phyloP scores from a whole-genome alignment of 1,139 yeast species.

The Suhomyces bokatorum region DNA sequence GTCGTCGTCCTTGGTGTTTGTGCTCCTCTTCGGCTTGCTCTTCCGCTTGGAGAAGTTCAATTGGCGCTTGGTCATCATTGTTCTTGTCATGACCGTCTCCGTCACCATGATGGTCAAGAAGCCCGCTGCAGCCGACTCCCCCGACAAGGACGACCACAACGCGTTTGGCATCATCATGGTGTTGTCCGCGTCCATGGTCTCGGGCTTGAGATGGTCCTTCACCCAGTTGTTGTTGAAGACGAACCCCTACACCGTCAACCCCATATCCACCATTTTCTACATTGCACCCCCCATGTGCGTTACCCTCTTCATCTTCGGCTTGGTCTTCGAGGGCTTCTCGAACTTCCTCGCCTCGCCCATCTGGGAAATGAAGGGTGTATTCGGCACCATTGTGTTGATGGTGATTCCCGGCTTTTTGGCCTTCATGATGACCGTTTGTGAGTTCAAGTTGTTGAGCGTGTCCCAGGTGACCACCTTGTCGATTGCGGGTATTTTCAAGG shows the following conservation, averaged over 20 bases:
- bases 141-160: slow-evolving; percentile 17
- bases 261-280: slow-evolving; percentile 79
- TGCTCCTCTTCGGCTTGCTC: slow-evolving; percentile 78
- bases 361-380: slow-evolving; percentile 61
- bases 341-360: slow-evolving; percentile 54
- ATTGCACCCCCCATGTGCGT: slow-evolving; percentile 82
- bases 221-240: slow-evolving; percentile 77
- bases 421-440: slow-evolving; percentile 87
- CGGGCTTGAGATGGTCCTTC: slow-evolving; percentile 93
- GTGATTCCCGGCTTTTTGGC: slow-evolving; percentile 84
- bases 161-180: slow-evolving; percentile 71
- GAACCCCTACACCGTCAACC: slow-evolving; percentile 63
- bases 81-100: slow-evolving; percentile 73
- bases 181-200: slow-evolving; percentile 72
- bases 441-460: slow-evolving; percentile 76
- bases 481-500: slow-evolving; percentile 91
- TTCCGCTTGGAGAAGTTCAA: slow-evolving; percentile 75
- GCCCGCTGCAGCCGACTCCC: slow-evolving; percentile 22
- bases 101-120: slow-evolving; percentile 82
- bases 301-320: slow-evolving; percentile 59
- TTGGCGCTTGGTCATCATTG: slow-evolving; percentile 65
- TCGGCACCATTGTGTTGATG: slow-evolving; percentile 57
- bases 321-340: slow-evolving; percentile 63
- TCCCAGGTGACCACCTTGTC: slow-evolving; percentile 86
- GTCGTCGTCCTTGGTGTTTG: slow-evolving; percentile 83